Evolutionary conservation across 495 filamentous ascomycete species (phyloP), one percentile per base, ranked within the genome.

Genomic region (Annulohypoxylon stygium): DNA sequence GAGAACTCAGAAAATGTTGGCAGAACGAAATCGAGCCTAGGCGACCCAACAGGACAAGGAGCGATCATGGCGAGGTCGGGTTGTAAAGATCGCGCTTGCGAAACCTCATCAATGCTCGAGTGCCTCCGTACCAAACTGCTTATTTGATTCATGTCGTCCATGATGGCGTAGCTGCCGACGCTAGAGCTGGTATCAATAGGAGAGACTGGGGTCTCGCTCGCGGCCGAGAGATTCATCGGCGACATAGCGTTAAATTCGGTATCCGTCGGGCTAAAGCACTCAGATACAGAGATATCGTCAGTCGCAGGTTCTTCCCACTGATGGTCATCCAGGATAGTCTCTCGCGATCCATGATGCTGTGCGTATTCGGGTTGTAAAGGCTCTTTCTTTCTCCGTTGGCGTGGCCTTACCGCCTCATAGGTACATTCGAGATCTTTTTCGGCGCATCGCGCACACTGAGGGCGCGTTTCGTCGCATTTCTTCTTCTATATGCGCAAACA

Each of bases 391-490:
- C 83, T 84, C 48, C 87, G 75, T 75, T 89, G 88, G 20, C 88
- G 84, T 1, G 88, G 88, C 51, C 86, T 87, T 23, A 88, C 83
- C 7, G 82, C 77, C 43, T 89, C 88, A 70, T 90, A 90, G 47
- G 80, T 80, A 69, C 88, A 90, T 55, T 82, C 77, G 16, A 86
- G 76, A 12, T 81, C 80, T 51, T 85, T 83, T 77, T 90, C 88
- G 33, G 74, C 67, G 76, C 88, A 90, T 30, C 88, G 86, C 51
- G 86, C 81, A 77, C 88, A 90, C 63, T 83, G 79, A 2, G 88
- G 88, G 14, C 85, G 86, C 59, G 80, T 82, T 75, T 90, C 88
- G 71, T 90, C 88, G 73, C 88, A 90, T 80, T 90, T 90, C 77
- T 90, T 90, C 80, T 90, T 90, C 85, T 88, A 74, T 74, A 20